Percentiles rank a stretch among this genome's conserved stretches.
These are phyloP conservation scores for Trematosphaeria pertusa DNA, from an alignment of 2,329 filamentous ascomycete genomes.

Conservation along the genomic window DNA sequence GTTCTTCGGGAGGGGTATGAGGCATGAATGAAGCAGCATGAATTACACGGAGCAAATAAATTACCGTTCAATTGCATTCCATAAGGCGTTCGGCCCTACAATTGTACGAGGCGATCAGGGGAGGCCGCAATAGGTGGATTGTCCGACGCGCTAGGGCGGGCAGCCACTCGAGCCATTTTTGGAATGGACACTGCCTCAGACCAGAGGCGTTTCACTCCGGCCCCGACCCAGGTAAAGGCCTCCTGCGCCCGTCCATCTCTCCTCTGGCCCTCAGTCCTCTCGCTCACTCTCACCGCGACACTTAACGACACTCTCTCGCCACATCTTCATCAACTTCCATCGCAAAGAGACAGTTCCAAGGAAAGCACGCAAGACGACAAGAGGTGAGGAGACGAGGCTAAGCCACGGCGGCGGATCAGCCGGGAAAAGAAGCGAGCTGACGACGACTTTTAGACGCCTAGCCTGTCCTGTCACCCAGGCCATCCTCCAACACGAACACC, in stretches of 20 bases:
- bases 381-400: slow-evolving; percentile 13
- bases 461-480: slow-evolving; percentile 30
- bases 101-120: too few species aligned
- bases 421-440: slow-evolving; percentile 44
- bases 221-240: neutral
- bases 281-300: neutral
- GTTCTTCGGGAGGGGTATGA: neutral
- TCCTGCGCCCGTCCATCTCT: neutral
- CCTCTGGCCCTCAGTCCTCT: neutral
- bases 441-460: slow-evolving; percentile 45
- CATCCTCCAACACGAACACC: slow-evolving; percentile 25
- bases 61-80: too few species aligned
- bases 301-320: too few species aligned
- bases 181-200: slow-evolving; percentile 17
- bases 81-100: too few species aligned
- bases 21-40: neutral
- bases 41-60: too few species aligned
- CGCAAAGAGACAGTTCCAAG: neutral
- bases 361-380: neutral
- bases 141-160: too few species aligned
- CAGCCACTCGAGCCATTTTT: too few species aligned
- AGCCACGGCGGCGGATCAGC: slow-evolving; percentile 41
- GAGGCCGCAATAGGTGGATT: too few species aligned
- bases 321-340: neutral
- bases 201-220: neutral